These are phyloP conservation scores for Paecilomyces variotii DNA, from an alignment of 2,329 filamentous ascomycete genomes.

Conservation along the genomic window DNA sequence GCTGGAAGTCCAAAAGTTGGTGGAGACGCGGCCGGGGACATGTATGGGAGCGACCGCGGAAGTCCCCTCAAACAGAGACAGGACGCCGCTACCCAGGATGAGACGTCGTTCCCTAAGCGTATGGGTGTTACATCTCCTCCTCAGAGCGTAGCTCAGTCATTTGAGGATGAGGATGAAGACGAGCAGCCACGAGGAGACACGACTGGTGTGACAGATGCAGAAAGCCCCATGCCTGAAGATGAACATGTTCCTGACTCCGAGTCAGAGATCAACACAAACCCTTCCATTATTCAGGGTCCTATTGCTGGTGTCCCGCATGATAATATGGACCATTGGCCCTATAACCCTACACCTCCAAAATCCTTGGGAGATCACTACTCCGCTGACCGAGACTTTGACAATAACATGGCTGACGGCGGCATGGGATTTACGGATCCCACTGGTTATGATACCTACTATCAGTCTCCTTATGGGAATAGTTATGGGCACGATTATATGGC, in stretches of 20 bases:
- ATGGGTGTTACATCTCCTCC: constrained; percentile 43
- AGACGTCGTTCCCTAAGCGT: constrained; percentile 30
- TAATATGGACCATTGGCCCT: constrained; percentile 47
- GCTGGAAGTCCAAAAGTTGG: constrained; percentile 18
- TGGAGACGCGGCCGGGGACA: constrained; percentile 15
- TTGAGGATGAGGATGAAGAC: constrained; percentile 29
- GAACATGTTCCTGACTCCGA: constrained; percentile 53
- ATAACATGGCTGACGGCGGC: constrained; percentile 3
- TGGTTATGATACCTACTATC: constrained; percentile 43
- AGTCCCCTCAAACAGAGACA: constrained; percentile 41
- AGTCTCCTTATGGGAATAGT: constrained; percentile 33
- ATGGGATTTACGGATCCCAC: background rate
- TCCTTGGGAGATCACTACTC: constrained; percentile 33
- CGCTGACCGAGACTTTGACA: background rate
- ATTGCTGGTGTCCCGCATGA: constrained; percentile 49
- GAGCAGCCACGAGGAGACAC: constrained; percentile 53
- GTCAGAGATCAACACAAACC: constrained; percentile 69
- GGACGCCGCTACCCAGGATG: constrained; percentile 27
- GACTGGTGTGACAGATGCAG: constrained; percentile 59
- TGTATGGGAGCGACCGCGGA: constrained; percentile 21
- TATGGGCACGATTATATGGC: constrained; percentile 29
- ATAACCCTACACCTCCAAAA: constrained; percentile 47
- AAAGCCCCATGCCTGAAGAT: constrained; percentile 69
- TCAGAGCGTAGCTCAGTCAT: constrained; percentile 46
- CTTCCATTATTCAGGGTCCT: constrained; percentile 71